These are phyloP conservation scores for Hericium erinaceus DNA, from an alignment of 768 basidiomycete species.

Conservation along the genomic window DNA sequence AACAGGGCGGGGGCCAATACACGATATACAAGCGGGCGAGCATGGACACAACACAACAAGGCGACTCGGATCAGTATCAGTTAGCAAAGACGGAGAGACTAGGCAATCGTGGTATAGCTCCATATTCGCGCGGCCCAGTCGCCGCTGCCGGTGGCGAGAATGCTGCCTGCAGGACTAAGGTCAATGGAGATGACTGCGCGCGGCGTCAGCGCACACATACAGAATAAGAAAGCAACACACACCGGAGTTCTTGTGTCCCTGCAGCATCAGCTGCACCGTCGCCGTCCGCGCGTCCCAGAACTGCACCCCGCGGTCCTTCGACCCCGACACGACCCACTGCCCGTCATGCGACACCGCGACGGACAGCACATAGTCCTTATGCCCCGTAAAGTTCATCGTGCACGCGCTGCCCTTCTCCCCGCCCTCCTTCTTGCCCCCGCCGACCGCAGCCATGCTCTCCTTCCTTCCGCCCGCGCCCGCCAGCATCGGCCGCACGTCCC, in stretches of 20 bases:
- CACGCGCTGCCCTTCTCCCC: conserved; percentile 45
- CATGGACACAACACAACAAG: too few relatives aligned
- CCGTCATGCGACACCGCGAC: conserved; percentile 86
- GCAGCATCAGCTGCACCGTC: conserved; percentile 87
- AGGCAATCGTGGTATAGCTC: conserved; percentile 2
- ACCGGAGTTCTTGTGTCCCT: conserved; percentile 69
- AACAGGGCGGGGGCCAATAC: too few relatives aligned
- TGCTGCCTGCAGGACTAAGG: conserved; percentile 48
- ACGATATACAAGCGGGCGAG: too few relatives aligned
- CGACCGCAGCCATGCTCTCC: conserved; percentile 8
- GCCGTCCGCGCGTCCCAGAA: conserved; percentile 81
- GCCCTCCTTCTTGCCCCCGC: conserved; percentile 30
- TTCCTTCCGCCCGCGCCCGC: conserved; percentile 25
- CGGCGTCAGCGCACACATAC: conserved; percentile 1
- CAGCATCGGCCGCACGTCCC: conserved; percentile 39
- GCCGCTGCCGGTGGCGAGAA: conserved; percentile 62
- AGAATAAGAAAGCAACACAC: conserved; percentile 14
- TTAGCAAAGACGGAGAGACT: neutral
- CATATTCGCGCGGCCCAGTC: conserved; percentile 65
- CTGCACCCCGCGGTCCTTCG: conserved; percentile 93
- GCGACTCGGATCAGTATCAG: neutral
- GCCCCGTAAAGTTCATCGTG: conserved; percentile 81
- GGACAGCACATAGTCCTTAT: conserved; percentile 75
- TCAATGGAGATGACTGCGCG: conserved; percentile 61
- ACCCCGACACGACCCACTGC: conserved; percentile 90